Evolutionary conservation across 1,284 basidiomycete genomes (phyloP), one percentile per base, ranked within the genome.

Genomic region (Fomitopsis schrenkii): DNA sequence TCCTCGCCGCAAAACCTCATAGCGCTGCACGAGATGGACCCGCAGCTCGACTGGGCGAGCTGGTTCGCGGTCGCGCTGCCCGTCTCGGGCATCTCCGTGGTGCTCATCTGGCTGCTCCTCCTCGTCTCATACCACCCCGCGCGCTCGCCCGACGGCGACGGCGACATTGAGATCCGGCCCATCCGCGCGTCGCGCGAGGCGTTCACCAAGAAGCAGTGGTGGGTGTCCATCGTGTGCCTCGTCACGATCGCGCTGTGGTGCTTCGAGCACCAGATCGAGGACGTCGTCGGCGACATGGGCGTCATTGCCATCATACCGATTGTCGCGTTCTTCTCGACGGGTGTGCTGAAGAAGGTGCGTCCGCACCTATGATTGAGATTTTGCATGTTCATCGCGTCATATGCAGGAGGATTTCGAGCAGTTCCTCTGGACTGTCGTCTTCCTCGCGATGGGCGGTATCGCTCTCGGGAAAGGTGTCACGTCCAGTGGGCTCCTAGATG

Each of bases 1-100:
- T 97, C 96, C 0, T 97, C 95, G 0, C 97, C 97, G 0, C 97
- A 99, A 75, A 99, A 99, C 74, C 83, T 98, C 33, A 98, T 99
- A 67, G 96, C 97, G 2, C 79, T 98, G 12, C 80, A 85, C 54
- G 86, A 83, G 36, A 98, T 99, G 97, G 86, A 94, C 56, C 89
- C 91, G 3, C 85, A 85, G 5, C 78, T 98, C 2, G 91, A 91
- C 67, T 99, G 97, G 97, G 84, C 85, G 1, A 83, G 87, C 61
- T 99, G 97, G 97, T 99, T 99, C 72, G 87, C 88, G 14, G 94
- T 99, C 57, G 90, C 96, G 1, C 79, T 99, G 5, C 97, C 97
- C 0, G 96, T 98, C 22, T 94, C 95, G 0, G 82, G 83, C 10
- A 75, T 95, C 22, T 95, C 94, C 3, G 86, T 98, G 60, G 55